Base-by-base conservation (phyloP, 192 early-diverging fungal genomes). In the Dimargaris cristalligena region DNA sequence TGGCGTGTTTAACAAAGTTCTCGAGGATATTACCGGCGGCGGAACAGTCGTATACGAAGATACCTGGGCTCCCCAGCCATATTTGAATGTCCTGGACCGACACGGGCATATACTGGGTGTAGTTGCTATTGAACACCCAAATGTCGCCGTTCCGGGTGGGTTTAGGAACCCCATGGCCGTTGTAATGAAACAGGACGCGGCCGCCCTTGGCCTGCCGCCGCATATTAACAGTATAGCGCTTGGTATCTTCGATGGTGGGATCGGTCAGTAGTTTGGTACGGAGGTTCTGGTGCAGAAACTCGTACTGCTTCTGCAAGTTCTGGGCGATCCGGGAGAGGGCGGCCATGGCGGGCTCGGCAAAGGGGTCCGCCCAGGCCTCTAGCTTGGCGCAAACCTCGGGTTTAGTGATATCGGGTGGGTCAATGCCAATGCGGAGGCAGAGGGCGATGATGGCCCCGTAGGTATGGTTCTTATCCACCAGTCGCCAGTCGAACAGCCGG, bases 21-120 rank as follows among this genome's bases (percentile, higher is more conserved):
- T 79, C 63, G 32, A 99, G 76, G 55, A 99, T 87, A 61, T 90
- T 89, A 60, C 90, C 91, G 0, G 95, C 95, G 6, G 82, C 77
- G 33, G 90, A 84, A 63, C 95, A 97, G 71, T 99, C 95, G 78
- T 90, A 99, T 10, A 99, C 90, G 69, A 89, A 99, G 44, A 97
- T 88, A 47, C 86, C 86, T 11, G 95, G 95, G 3, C 92, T 88
- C 31, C 95, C 95, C 4, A 99, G 71, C 90, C 91, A 94, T 38
- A 80, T 82, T 72, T 95, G 90, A 50, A 99, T 72, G 64, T 95
- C 92, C 66, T 88, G 79, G 10, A 94, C 71, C 33, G 84, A 88
- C 20, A 94, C 85, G 6, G 95, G 95, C 60, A 99, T 91, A 74
- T 99, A 99, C 77, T 99, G 95, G 34, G 92, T 95, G 77, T 91